A percentile compares a stretch with the other conserved stretches of the same genome.
These are phyloP conservation scores for Solanum chmielewskii DNA, from an alignment of 257 asterid genomes.

Conservation along the genomic window DNA sequence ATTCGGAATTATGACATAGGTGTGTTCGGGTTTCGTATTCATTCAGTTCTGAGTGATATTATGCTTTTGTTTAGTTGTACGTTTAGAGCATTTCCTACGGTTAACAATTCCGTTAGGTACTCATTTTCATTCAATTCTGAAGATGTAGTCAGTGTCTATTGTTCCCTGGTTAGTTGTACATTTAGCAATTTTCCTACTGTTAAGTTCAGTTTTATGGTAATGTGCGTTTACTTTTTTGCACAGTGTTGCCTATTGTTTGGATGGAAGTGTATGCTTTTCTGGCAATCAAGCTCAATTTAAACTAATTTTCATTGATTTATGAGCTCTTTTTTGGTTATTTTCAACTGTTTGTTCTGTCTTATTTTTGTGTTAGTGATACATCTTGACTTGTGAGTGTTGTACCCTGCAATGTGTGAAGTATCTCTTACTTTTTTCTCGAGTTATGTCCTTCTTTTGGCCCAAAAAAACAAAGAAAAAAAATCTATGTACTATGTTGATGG, in stretches of 20 bases:
- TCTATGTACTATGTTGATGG: not conserved
- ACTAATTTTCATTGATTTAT: not conserved
- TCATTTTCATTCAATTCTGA: not conserved
- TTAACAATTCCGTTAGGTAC: not conserved
- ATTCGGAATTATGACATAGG: not conserved
- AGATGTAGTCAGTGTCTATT: not conserved
- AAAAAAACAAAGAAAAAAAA: not conserved
- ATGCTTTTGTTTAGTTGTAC: not conserved
- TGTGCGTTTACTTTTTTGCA: not conserved
- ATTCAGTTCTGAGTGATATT: not conserved
- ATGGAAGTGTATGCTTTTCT: not conserved
- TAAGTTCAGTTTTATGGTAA: not conserved
- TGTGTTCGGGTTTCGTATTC: not conserved
- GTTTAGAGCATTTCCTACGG: not conserved
- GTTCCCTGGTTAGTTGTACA: not conserved
- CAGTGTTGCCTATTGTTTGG: not conserved
- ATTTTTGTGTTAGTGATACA: not conserved
- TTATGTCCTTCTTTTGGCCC: not conserved
- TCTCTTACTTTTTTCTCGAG: not conserved
- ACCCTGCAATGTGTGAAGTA: not conserved
- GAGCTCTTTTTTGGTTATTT: not conserved
- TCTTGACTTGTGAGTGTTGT: not conserved
- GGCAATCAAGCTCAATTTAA: not conserved
- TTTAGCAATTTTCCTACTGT: not conserved
- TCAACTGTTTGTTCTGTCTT: not conserved